A percentile compares a stretch with the other conserved stretches of the same genome.
Evolutionary conservation across 768 basidiomycete genomes (phyloP).

Genomic region (Xerocomus spinulosus): DNA sequence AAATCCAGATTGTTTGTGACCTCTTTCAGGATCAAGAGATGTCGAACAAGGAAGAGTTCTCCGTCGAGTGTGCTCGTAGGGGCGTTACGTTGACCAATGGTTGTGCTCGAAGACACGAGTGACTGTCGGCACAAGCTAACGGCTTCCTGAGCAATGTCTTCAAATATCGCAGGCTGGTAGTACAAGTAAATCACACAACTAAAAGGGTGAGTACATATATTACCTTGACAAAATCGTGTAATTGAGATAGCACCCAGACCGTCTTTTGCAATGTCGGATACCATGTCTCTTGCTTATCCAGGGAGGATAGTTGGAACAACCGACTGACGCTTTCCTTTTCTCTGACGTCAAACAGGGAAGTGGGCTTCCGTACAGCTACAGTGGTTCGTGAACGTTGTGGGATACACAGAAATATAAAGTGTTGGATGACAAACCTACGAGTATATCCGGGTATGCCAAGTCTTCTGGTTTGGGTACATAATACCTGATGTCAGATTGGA

Average conservation of each 20-base stretch:
- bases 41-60: slow-evolving; percentile 83
- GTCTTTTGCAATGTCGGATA: slow-evolving; percentile 86
- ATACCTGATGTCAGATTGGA: slow-evolving; percentile 84
- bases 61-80: slow-evolving; percentile 57
- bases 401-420: neutral
- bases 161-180: slow-evolving; percentile 84
- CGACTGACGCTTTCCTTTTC: slow-evolving; percentile 70
- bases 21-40: slow-evolving; percentile 89
- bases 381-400: slow-evolving; percentile 4
- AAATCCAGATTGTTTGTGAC: slow-evolving; percentile 73
- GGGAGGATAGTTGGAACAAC: slow-evolving; percentile 64
- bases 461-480: slow-evolving; percentile 77
- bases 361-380: slow-evolving; percentile 45
- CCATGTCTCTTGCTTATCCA: slow-evolving; percentile 82
- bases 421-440: slow-evolving; percentile 50
- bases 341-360: slow-evolving; percentile 41
- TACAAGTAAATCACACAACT: neutral
- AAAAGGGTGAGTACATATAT: slow-evolving; percentile 10
- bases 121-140: slow-evolving; percentile 79
- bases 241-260: slow-evolving; percentile 85
- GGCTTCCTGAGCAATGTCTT: slow-evolving; percentile 95
- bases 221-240: slow-evolving; percentile 92
- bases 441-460: slow-evolving; percentile 80
- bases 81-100: slow-evolving; percentile 48
- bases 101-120: slow-evolving; percentile 66